Base-by-base conservation (phyloP, 345 rosid genomes). In the Gossypium ekmanianum region DNA sequence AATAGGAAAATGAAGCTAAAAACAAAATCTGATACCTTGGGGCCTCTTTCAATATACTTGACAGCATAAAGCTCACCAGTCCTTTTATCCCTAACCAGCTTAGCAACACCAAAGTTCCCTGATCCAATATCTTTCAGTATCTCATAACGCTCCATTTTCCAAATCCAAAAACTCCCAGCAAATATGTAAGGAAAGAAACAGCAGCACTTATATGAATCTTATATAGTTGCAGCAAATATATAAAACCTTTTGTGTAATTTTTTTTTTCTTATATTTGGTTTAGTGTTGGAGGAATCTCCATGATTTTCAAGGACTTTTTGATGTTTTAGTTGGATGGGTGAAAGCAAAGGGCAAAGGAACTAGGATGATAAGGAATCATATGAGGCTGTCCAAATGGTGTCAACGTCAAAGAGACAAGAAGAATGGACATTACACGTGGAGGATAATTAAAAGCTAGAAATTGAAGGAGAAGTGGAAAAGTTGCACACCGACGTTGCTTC, bases 21-120 rank as follows among this genome's bases (percentile, higher is more conserved):
- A 44, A 29, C 9, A 0, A 58, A 26, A 22, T 9, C n/a, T 17
- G 13, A 9, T 43, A 93, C 97, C 97, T 89, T 93, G 24, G 74
- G 79, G 71, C 98, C 98, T 87, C 97, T 85, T 61, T 93, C 95
- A 64, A 90, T 91, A 79, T 84, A 93, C 76, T 91, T 93, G 64
- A 93, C 85, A 76, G 98, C 95, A 74, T 79, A 89, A 50, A 87
- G 87, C 78, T 90, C 84, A 44, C 85, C 86, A 16, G 79, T 88
- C 70, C 86, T 63, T 79, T 79, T 89, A 64, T 91, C 95, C 77
- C 81, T 88, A 1, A 87, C 91, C 45, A 93, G 84, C 84, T 88
- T 93, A 0, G 98, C 97, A 74, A 91, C 98, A 55, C 97, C 95
- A 67, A 93, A 93, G 79, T 91, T 93, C n/a, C 98, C 97, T 11